These are phyloP conservation scores for Escovopsis sp. DNA, from an alignment of 2,329 filamentous ascomycete species.

Conservation along the genomic window DNA sequence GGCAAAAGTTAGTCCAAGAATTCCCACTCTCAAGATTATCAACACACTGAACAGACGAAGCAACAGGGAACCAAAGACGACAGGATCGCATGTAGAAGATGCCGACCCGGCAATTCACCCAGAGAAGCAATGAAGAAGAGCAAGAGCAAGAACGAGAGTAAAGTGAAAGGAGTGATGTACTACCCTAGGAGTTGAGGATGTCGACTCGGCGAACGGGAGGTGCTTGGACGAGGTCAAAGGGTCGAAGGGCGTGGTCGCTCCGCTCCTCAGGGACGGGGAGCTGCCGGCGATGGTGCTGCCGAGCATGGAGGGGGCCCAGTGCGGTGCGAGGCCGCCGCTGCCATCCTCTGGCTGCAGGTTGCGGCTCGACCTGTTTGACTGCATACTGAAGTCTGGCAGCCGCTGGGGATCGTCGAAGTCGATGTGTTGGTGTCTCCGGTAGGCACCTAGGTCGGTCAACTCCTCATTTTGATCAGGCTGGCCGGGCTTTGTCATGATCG, in stretches of 20 bases:
- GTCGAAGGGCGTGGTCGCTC: constrained; percentile 12
- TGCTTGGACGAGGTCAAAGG: constrained; percentile 7
- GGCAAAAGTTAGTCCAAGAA: not conserved
- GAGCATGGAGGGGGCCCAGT: constrained; percentile 13
- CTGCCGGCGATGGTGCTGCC: constrained; percentile 13
- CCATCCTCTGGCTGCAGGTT: constrained; percentile 3
- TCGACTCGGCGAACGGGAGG: constrained; percentile 14
- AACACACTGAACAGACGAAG: too few relatives aligned
- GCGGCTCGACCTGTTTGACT: constrained; percentile 6
- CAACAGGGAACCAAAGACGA: not conserved
- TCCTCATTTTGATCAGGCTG: constrained; percentile 10
- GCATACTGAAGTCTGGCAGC: constrained; percentile 3
- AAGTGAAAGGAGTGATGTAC: not conserved
- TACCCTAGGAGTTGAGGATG: constrained; percentile 17
- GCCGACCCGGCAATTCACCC: too few relatives aligned
- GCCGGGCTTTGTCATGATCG: constrained; percentile 8
- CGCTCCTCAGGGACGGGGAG: constrained; percentile 13
- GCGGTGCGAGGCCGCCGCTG: constrained; percentile 10
- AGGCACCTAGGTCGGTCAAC: constrained; percentile 7
- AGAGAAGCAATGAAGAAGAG: constrained; percentile 6
- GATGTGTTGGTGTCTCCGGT: constrained; percentile 6
- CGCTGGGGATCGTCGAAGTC: constrained; percentile 5
- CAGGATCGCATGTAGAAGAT: too few relatives aligned
- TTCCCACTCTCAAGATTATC: too few relatives aligned
- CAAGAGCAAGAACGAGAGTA: not conserved